These are phyloP conservation scores for Cryptococcus maquisensis DNA, from an alignment of 1,284 basidiomycete genomes.

Conservation along the genomic window DNA sequence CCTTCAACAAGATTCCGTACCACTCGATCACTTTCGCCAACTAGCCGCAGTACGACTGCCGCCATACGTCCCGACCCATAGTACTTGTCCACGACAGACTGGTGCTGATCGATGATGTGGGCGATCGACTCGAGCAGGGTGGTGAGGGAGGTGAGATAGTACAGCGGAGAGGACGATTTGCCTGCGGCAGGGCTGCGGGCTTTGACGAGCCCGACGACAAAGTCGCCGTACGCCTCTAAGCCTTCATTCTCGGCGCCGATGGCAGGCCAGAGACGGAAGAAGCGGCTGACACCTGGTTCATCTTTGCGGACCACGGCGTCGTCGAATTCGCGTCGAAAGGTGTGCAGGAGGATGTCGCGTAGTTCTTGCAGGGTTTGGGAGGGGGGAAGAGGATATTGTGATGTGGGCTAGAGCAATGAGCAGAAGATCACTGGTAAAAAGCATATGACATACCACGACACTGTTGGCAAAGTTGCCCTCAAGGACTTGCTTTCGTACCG, in stretches of 20 bases:
- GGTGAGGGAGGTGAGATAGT: conserved; percentile 80
- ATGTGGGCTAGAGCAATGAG: conserved; percentile 65
- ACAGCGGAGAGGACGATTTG: conserved; percentile 83
- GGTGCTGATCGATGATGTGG: conserved; percentile 93
- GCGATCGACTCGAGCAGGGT: conserved; percentile 91
- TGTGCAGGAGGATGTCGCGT: conserved; percentile 67
- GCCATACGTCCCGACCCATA: conserved; percentile 85
- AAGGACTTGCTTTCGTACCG: conserved; percentile 70
- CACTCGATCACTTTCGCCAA: conserved; percentile 82
- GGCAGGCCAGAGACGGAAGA: conserved; percentile 93
- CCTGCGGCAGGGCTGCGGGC: conserved; percentile 67
- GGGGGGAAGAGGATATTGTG: conserved; percentile 80
- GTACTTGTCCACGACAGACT: conserved; percentile 95
- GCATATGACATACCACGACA: conserved; percentile 63
- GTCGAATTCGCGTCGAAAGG: conserved; percentile 75
- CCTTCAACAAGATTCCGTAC: conserved; percentile 69
- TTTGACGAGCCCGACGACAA: conserved; percentile 85
- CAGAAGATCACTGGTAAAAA: background rate
- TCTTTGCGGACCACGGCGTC: conserved; percentile 69
- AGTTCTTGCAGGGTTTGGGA: conserved; percentile 72
- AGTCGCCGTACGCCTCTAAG: conserved; percentile 86
- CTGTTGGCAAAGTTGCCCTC: conserved; percentile 79
- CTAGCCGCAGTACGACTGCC: conserved; percentile 68
- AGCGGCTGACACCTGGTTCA: conserved; percentile 82
- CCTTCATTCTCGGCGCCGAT: conserved; percentile 80